These are phyloP conservation scores for Fusarium sp. DNA, from an alignment of 2,329 filamentous ascomycete species.

Conservation along the genomic window DNA sequence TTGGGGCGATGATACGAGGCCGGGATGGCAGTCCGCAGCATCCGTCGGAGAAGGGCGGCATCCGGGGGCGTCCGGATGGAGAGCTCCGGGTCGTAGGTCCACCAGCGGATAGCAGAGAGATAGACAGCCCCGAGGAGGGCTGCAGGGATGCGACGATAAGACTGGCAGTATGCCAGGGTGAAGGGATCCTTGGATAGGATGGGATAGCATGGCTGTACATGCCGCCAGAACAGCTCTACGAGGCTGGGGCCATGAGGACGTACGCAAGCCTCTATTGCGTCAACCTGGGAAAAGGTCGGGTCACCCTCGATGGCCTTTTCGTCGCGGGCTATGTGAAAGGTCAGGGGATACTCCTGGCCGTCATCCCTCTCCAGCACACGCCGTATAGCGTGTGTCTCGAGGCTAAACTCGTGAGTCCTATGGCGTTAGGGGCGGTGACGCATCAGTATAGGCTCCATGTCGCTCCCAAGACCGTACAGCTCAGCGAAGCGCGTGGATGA, in stretches of 20 bases:
- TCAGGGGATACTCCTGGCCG: slow-evolving; percentile 48
- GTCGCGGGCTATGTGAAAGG: slow-evolving; percentile 50
- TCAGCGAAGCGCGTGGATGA: slow-evolving; percentile 45
- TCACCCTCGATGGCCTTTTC: slow-evolving; percentile 46
- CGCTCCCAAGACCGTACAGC: slow-evolving; percentile 49
- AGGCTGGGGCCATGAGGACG: slow-evolving; percentile 69
- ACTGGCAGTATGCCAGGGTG: slow-evolving; percentile 63
- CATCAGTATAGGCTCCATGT: slow-evolving; percentile 52
- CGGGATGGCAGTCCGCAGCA: slow-evolving; percentile 43
- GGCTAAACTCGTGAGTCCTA: slow-evolving; percentile 50
- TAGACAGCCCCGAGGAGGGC: slow-evolving; percentile 67
- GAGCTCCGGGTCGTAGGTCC: slow-evolving; percentile 58
- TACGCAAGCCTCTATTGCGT: slow-evolving; percentile 69
- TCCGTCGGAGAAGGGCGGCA: slow-evolving; percentile 36
- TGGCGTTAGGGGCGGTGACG: slow-evolving; percentile 65
- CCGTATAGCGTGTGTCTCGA: slow-evolving; percentile 72
- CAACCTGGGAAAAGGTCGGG: slow-evolving; percentile 38
- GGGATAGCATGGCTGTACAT: slow-evolving; percentile 65
- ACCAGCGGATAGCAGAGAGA: slow-evolving; percentile 66
- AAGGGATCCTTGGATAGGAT: slow-evolving; percentile 67
- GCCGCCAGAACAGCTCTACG: slow-evolving; percentile 72
- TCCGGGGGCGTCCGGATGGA: slow-evolving; percentile 46
- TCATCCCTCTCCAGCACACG: slow-evolving; percentile 65
- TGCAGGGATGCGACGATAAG: slow-evolving; percentile 64
- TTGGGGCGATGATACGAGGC: slow-evolving; percentile 47